Conservation (phyloP, 2,329 filamentous ascomycete genomes). For the Xylaria sp. region DNA sequence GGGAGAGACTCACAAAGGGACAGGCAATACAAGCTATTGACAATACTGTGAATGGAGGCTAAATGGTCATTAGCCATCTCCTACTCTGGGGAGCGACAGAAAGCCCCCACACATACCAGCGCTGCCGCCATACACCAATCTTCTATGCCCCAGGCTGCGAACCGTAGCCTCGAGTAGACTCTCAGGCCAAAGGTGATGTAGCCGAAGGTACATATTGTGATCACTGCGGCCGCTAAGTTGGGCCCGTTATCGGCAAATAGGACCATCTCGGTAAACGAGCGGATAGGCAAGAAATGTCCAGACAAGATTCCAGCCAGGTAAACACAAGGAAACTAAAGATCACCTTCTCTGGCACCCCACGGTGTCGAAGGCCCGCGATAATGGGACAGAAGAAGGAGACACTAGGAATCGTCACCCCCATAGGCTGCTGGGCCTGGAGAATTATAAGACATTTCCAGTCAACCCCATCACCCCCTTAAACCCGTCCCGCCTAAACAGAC, state of each 20-base stretch:
- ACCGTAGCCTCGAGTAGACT: slow-evolving; percentile 15
- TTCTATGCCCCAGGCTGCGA: slow-evolving; percentile 20
- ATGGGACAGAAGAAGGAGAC: no score
- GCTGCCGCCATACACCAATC: slow-evolving; percentile 23
- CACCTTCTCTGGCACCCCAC: no score
- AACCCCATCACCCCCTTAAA: no score
- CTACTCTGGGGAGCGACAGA: not conserved
- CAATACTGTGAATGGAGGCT: slow-evolving; percentile 19
- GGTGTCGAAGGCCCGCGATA: no score
- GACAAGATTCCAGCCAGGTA: no score
- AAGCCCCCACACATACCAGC: slow-evolving; percentile 8
- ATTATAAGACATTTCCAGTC: no score
- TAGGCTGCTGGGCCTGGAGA: no score
- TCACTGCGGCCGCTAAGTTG: slow-evolving; percentile 22
- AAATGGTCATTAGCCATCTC: not conserved
- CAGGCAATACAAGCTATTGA: slow-evolving; percentile 20
- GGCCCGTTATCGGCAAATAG: slow-evolving; percentile 20
- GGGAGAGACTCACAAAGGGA: slow-evolving; percentile 3
- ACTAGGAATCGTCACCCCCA: no score
- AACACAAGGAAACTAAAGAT: no score
- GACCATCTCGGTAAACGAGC: slow-evolving; percentile 5
- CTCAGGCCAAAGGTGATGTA: slow-evolving; percentile 16
- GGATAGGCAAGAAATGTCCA: no score
- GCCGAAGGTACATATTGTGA: slow-evolving; percentile 16
- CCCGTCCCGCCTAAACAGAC: no score